Evolutionary conservation across 371 early-diverging fungal genomes (phyloP).

Genomic region (Lichtheimia hyalospora): DNA sequence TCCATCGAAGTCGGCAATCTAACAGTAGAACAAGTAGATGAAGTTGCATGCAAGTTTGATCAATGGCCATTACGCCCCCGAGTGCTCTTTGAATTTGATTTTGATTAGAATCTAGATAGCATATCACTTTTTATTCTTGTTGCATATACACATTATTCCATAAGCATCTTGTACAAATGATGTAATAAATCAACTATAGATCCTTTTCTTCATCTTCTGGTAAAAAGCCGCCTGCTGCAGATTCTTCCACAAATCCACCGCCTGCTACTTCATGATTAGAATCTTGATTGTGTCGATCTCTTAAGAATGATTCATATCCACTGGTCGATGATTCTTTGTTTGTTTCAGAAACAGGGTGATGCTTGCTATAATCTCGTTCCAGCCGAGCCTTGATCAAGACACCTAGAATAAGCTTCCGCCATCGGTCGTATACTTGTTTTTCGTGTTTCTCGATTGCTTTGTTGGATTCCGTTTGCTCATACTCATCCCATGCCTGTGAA

Average conservation of each 20-base stretch:
- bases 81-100: conserved; percentile 42
- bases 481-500: conserved; percentile 51
- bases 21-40: conserved; percentile 54
- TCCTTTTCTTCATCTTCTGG: neutral
- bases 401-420: conserved; percentile 62
- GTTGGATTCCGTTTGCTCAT: conserved; percentile 37
- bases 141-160: too few relatives aligned
- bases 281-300: neutral
- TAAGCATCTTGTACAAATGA: too few relatives aligned
- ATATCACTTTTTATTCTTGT: too few relatives aligned
- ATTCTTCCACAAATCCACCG: conserved; percentile 12
- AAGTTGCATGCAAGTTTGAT: conserved; percentile 60
- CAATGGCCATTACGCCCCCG: conserved; percentile 63
- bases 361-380: conserved; percentile 49
- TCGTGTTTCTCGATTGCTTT: conserved; percentile 50
- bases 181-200: too few relatives aligned
- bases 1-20: conserved; percentile 45
- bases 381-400: conserved; percentile 54
- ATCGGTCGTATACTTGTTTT: conserved; percentile 51
- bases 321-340: neutral
- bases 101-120: neutral
- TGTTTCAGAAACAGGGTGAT: too few relatives aligned
- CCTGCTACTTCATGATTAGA: conserved; percentile 3
- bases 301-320: conserved; percentile 17
- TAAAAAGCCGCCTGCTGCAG: conserved; percentile 7